phyloP scores from a whole-genome alignment of 495 filamentous ascomycete species.

The Pyronema omphalodes region DNA sequence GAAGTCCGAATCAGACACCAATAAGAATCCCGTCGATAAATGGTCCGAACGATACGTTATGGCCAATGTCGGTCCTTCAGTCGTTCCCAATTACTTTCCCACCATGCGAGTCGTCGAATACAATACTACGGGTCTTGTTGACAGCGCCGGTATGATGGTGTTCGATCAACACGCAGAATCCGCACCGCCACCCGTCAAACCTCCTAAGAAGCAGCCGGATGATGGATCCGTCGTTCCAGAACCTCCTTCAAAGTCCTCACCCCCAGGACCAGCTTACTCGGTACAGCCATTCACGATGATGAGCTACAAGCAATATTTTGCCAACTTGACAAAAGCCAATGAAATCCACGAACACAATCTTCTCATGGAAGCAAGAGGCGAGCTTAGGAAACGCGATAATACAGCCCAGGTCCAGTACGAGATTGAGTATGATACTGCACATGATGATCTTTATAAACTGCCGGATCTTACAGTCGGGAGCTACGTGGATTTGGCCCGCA shows the following conservation, averaged over 20 bases:
- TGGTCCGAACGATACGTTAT: conserved; percentile 75
- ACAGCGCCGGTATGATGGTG: not conserved
- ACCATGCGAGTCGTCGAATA: conserved; percentile 77
- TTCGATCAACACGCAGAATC: not conserved
- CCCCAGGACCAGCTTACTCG: conserved; percentile 82
- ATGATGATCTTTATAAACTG: conserved; percentile 56
- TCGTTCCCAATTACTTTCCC: conserved; percentile 89
- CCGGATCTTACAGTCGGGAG: conserved; percentile 72
- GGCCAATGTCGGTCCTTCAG: conserved; percentile 58
- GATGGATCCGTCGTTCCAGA: conserved; percentile 48
- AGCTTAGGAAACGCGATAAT: conserved; percentile 27
- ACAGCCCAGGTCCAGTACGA: conserved; percentile 52
- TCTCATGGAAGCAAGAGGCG: conserved; percentile 5
- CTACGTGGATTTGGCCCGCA: conserved; percentile 55
- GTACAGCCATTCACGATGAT: conserved; percentile 60
- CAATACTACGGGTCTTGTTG: conserved; percentile 58
- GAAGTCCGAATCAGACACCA: not conserved
- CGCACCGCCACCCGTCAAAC: conserved; percentile 29
- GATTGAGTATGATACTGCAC: conserved; percentile 67
- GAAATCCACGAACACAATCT: conserved; percentile 9
- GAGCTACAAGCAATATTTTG: conserved; percentile 76
- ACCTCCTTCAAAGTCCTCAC: conserved; percentile 49
- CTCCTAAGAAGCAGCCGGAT: conserved; percentile 38
- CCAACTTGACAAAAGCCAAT: conserved; percentile 80
- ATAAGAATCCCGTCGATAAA: conserved; percentile 52